Evolutionary conservation across 75 land plant species (phyloP), one percentile per base, ranked within the genome.

Genomic region (Pinus taeda): DNA sequence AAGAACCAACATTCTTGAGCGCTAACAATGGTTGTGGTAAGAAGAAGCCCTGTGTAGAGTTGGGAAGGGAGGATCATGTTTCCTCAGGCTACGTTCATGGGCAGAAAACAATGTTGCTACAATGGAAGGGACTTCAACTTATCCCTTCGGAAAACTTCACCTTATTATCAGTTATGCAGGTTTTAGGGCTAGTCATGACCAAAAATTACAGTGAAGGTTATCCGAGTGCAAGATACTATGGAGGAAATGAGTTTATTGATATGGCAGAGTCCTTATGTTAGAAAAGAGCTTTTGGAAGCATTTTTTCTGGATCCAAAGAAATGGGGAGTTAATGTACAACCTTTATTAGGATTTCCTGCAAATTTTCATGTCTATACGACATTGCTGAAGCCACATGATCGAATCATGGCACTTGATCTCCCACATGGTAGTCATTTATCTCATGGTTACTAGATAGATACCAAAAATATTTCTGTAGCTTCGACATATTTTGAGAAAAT

Each of bases 221-320:
- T 76, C 89, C 89, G 58, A 88, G 89, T 77, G 88, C 88, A 64
- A 88, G 89, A 58, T 87, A 87, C 61, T 87, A 87, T 76, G 89
- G 89, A 60, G 89, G 89, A 71, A 87, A 87, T 74, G 88, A 87
- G 89, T 87, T 78, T 77, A 87, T 87, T 77, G 89, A 87, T 33
- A 33, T 33, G 33, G 33, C 2, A 33, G 33, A 33, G 2, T 33
- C 33, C 33, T 33, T 33, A 33, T 33, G 33, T 2, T 1, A 33
- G 33, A 33, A 33, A 33, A 33, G 33, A 33, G 33, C 33, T 33
- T 33, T 2, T 33, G 2, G 33, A 33, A 33, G 33, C 33, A 33
- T 1, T 33, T 33, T 33, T 0, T 33, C 1, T 33, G 1, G 33
- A 33, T 33, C 33, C 33, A 33, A 33, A 2, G 33, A 33, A 33